Evolutionary conservation across 768 basidiomycete species (phyloP).

Genomic region (Nidula microcarpa): DNA sequence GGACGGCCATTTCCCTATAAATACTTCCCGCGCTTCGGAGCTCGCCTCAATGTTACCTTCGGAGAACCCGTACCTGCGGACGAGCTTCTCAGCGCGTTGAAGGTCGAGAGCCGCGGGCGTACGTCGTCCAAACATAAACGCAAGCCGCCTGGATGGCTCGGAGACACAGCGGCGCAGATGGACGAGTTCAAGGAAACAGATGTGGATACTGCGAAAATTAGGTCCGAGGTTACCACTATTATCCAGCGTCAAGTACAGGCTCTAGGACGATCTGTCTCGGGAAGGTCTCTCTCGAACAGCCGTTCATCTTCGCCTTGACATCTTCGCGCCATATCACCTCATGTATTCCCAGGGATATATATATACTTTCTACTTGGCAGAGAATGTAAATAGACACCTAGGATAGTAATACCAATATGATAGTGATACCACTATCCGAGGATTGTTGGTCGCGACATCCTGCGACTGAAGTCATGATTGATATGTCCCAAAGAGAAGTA

Average conservation of each 20-base stretch:
- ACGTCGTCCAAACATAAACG: background rate
- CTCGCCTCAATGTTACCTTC: constrained; percentile 71
- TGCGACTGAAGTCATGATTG: too few relatives aligned
- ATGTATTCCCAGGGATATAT: too few relatives aligned
- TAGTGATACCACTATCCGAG: too few relatives aligned
- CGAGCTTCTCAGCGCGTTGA: constrained; percentile 22
- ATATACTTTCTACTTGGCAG: too few relatives aligned
- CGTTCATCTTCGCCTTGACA: too few relatives aligned
- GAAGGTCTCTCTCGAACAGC: constrained; percentile 7
- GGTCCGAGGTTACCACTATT: constrained; percentile 52
- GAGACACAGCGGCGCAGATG: constrained; percentile 6
- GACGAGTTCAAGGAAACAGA: constrained; percentile 3
- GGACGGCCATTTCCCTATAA: constrained; percentile 73
- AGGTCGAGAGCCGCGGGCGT: background rate
- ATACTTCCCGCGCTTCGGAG: constrained; percentile 59
- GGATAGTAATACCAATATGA: too few relatives aligned
- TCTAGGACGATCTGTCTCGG: constrained; percentile 49
- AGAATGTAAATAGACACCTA: too few relatives aligned
- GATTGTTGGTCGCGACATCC: too few relatives aligned
- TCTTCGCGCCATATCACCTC: too few relatives aligned
- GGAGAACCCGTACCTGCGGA: constrained; percentile 64
- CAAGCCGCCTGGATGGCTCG: constrained; percentile 14
- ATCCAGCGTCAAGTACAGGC: constrained; percentile 52
- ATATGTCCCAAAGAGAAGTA: too few relatives aligned
- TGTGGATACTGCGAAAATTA: constrained; percentile 30